Evolutionary conservation across 129 eudicot species (phyloP).

Genomic region (Logfia minima): DNA sequence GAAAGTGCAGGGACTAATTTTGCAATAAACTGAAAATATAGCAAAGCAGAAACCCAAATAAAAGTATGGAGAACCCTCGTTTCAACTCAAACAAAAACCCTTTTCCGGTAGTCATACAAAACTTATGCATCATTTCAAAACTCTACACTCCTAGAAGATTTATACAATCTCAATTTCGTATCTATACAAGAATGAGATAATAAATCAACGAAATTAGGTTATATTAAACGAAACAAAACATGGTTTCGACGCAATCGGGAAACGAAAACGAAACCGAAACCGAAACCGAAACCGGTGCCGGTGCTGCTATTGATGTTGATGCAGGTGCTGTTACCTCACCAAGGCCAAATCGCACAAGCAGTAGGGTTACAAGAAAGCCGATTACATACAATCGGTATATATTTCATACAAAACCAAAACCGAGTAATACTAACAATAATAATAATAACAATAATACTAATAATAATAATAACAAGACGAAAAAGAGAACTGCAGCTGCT

Average conservation of each 20-base stretch:
- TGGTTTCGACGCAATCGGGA: neutral
- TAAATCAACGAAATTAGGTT: neutral
- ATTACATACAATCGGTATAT: neutral
- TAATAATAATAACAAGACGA: neutral
- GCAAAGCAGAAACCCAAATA: neutral
- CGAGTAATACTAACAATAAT: neutral
- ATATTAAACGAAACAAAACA: neutral
- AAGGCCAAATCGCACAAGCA: neutral
- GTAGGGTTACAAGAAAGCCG: neutral
- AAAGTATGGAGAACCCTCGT: neutral
- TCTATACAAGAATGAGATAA: neutral
- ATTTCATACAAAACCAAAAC: neutral
- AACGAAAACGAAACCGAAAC: neutral
- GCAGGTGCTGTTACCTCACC: neutral
- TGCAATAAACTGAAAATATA: neutral
- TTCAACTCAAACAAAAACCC: neutral
- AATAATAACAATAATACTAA: too few species aligned
- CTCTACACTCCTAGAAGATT: neutral
- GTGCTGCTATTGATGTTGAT: neutral
- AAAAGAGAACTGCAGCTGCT: neutral
- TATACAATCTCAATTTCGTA: neutral
- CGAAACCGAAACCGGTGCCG: too few species aligned
- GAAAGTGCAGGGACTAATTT: neutral
- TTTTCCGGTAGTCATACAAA: neutral
- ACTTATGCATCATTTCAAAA: neutral